Conservation (phyloP, 1,139 yeast genomes). For the Blastobotrys elegans region DNA sequence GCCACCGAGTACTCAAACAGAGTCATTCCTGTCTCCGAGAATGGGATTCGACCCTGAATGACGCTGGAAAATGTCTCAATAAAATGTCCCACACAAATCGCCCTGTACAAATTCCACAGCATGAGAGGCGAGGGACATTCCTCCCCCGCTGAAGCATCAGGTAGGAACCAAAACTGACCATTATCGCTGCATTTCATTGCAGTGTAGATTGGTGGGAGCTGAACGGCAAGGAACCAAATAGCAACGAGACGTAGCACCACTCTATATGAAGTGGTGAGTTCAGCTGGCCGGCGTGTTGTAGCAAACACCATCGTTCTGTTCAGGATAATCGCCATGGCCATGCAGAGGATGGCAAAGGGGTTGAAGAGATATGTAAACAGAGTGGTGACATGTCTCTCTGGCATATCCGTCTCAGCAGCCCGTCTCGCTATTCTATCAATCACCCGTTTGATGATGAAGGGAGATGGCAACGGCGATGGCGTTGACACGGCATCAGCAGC, state of each 20-base stretch:
- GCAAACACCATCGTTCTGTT: constrained; percentile 67
- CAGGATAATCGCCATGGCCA: constrained; percentile 59
- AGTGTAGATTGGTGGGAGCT: constrained; percentile 38
- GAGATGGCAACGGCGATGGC: background rate
- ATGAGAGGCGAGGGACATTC: constrained; percentile 39
- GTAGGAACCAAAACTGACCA: constrained; percentile 15
- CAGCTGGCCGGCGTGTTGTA: constrained; percentile 45
- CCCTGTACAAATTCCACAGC: constrained; percentile 59
- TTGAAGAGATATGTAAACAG: constrained; percentile 39
- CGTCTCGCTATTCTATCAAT: constrained; percentile 22
- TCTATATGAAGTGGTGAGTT: constrained; percentile 27
- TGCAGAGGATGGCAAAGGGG: constrained; percentile 49
- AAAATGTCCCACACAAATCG: constrained; percentile 59
- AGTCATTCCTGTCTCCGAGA: constrained; percentile 64
- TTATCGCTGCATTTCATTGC: constrained; percentile 35
- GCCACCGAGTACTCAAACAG: constrained; percentile 70
- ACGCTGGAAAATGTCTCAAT: constrained; percentile 67
- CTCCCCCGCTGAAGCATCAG: constrained; percentile 19
- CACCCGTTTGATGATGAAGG: constrained; percentile 13
- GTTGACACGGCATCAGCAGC: constrained; percentile 1
- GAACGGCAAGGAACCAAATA: constrained; percentile 36
- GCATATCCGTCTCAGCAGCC: constrained; percentile 25
- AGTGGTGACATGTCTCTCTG: constrained; percentile 23
- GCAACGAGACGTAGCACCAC: constrained; percentile 39
- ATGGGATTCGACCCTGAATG: constrained; percentile 53